Conservation (phyloP, 2,329 filamentous ascomycete genomes). For the Periconia sp. region DNA sequence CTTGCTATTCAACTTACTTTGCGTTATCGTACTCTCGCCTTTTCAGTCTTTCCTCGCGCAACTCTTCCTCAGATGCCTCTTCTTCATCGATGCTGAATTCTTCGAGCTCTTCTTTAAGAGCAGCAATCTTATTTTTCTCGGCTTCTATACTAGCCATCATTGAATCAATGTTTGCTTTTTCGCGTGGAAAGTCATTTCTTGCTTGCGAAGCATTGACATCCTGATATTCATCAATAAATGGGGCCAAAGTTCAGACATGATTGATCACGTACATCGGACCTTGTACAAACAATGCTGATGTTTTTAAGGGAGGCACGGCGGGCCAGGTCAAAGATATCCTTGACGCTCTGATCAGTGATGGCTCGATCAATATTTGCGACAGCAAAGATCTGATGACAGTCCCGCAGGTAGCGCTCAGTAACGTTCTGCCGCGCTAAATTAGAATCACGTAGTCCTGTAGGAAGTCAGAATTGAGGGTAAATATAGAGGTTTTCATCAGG, state of each 20-base stretch:
- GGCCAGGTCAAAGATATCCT: conserved; percentile 47
- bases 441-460: conserved; percentile 49
- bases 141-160: conserved; percentile 7
- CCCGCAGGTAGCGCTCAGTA: conserved; percentile 49
- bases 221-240: not conserved
- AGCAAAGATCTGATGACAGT: conserved; percentile 53
- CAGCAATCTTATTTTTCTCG: conserved; percentile 4
- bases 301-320: conserved; percentile 40
- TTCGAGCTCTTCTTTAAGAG: conserved; percentile 13
- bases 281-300: conserved; percentile 23
- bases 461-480: not conserved
- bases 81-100: conserved; percentile 4
- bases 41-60: conserved; percentile 19
- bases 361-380: conserved; percentile 49
- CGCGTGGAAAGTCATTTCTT: conserved; percentile 12
- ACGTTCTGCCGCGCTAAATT: conserved; percentile 49
- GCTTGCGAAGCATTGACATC: conserved; percentile 15
- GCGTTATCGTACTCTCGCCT: conserved; percentile 5
- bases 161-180: conserved; percentile 13
- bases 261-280: conserved; percentile 32
- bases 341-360: conserved; percentile 46
- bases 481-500: conserved; percentile 6
- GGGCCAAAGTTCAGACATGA: not conserved
- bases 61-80: conserved; percentile 21
- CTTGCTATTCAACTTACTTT: conserved; percentile 3